Conservation (phyloP, 306 rosid species). For the Arachis stenosperma region DNA sequence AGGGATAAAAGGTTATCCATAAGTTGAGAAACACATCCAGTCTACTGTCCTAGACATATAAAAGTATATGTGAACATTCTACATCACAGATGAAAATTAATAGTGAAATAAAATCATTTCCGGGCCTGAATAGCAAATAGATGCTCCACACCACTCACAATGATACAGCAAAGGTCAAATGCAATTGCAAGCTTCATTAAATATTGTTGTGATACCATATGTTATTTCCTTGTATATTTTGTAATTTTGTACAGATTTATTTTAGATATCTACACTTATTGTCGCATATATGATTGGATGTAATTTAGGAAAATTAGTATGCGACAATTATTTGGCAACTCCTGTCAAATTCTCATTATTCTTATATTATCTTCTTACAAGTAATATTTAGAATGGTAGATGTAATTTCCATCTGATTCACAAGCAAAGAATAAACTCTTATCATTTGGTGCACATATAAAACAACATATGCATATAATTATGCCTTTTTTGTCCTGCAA, state of each 20-base stretch:
- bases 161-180: conserved; percentile 24
- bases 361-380: too few relatives aligned
- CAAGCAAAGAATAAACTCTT: not conserved
- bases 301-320: too few relatives aligned
- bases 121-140: not conserved
- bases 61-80: conserved; percentile 20
- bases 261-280: too few relatives aligned
- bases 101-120: conserved; percentile 24
- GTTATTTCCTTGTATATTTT: too few relatives aligned
- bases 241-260: too few relatives aligned
- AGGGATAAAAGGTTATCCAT: conserved; percentile 19
- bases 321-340: too few relatives aligned
- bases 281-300: too few relatives aligned
- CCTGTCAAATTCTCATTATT: too few relatives aligned
- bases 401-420: not conserved
- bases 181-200: conserved; percentile 3
- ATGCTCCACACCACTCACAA: conserved; percentile 1
- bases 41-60: conserved; percentile 13
- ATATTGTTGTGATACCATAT: not conserved
- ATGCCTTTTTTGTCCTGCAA: too few relatives aligned
- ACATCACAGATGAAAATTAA: conserved; percentile 22
- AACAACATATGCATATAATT: conserved; percentile 19
- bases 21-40: conserved; percentile 14
- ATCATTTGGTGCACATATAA: conserved; percentile 25
- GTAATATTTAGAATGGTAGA: too few relatives aligned